phyloP scores from a whole-genome alignment of 2,329 filamentous ascomycete genomes.

The Neofusicoccum umdonicola region DNA sequence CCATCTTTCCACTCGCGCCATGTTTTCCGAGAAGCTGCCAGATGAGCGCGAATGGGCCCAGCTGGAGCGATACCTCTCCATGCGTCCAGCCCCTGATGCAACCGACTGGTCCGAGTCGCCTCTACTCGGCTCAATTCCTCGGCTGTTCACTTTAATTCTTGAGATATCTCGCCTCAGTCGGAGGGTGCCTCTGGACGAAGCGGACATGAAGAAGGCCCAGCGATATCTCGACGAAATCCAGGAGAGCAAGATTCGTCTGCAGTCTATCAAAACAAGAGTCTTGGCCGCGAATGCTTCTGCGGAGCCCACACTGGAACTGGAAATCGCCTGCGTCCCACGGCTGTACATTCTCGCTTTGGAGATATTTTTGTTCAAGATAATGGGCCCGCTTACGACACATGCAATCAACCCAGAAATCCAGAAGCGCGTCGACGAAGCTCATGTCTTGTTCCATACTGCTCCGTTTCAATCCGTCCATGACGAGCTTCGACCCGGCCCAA shows the following conservation, averaged over 20 bases:
- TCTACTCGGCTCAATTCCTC: conserved; percentile 3
- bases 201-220: background rate
- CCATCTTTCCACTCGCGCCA: conserved; percentile 4
- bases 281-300: background rate
- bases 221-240: background rate
- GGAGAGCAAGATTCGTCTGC: background rate
- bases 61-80: background rate
- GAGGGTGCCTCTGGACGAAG: background rate
- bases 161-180: background rate
- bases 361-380: conserved; percentile 1
- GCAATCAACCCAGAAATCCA: background rate
- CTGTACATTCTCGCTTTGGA: conserved; percentile 2
- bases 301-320: background rate
- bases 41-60: background rate
- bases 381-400: background rate
- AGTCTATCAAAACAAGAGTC: background rate
- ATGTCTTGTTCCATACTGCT: background rate
- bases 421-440: background rate
- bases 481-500: background rate
- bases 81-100: background rate
- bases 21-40: background rate
- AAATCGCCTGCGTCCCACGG: background rate
- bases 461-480: background rate
- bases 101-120: background rate
- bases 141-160: background rate